Conservation (phyloP, 495 filamentous ascomycete species). For the Aspergillus diversus region DNA sequence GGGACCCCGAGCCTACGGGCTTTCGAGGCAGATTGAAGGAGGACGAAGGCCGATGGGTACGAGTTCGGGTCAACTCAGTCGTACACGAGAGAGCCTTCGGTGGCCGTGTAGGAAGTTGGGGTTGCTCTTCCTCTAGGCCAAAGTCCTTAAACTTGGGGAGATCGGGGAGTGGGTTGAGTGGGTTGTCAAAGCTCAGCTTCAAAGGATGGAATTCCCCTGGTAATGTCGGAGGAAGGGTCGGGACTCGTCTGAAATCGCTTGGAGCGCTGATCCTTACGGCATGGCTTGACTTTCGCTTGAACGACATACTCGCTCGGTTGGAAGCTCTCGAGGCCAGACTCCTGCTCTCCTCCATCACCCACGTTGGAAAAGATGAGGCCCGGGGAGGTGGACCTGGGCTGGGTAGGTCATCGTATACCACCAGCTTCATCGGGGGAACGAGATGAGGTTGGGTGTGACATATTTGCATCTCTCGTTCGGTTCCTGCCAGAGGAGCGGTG, state of each 20-base stretch:
- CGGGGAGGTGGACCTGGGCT: constrained; percentile 36
- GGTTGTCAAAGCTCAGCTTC: constrained; percentile 73
- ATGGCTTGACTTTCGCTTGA: constrained; percentile 47
- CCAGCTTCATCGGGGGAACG: constrained; percentile 50
- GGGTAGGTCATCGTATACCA: constrained; percentile 45
- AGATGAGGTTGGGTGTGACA: constrained; percentile 55
- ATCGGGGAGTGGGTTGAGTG: constrained; percentile 66
- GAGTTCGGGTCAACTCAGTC: constrained; percentile 25
- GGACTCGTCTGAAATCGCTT: constrained; percentile 56
- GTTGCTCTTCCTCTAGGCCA: constrained; percentile 26
- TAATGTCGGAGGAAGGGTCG: constrained; percentile 36
- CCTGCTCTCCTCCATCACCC: constrained; percentile 44
- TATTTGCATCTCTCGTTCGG: constrained; percentile 51
- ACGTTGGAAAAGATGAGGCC: constrained; percentile 40
- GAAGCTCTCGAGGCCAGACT: constrained; percentile 52
- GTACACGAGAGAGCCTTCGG: constrained; percentile 32
- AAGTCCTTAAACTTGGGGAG: constrained; percentile 51
- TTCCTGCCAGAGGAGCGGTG: constrained; percentile 24
- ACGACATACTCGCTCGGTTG: constrained; percentile 54
- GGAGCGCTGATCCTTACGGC: constrained; percentile 55
- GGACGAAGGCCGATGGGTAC: constrained; percentile 34
- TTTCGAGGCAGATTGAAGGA: constrained; percentile 44
- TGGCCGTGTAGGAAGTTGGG: constrained; percentile 31
- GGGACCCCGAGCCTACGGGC: constrained; percentile 43
- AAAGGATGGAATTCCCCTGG: constrained; percentile 48